phyloP scores from a whole-genome alignment of 768 basidiomycete genomes.

The Collybiopsis luxurians region DNA sequence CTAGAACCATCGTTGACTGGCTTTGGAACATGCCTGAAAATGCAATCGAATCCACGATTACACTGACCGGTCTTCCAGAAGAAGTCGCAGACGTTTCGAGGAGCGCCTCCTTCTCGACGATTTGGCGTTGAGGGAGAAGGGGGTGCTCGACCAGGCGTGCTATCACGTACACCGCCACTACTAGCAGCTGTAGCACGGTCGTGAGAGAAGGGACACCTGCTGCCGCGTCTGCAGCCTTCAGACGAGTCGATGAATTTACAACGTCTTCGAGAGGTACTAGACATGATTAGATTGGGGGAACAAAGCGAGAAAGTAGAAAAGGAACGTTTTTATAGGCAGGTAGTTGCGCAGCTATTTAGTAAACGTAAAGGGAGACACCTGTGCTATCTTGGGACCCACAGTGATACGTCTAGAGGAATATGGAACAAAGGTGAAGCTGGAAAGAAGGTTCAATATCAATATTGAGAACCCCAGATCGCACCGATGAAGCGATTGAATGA shows the following conservation, averaged over 20 bases:
- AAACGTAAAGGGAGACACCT: too few relatives aligned
- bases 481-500: too few relatives aligned
- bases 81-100: constrained; percentile 4
- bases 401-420: too few relatives aligned
- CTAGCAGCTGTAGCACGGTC: neutral
- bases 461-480: too few relatives aligned
- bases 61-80: constrained; percentile 13
- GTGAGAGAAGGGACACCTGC: neutral
- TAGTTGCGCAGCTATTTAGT: too few relatives aligned
- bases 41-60: constrained; percentile 10
- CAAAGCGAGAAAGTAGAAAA: neutral
- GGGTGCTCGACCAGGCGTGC: neutral
- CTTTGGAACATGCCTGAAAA: constrained; percentile 5
- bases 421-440: too few relatives aligned
- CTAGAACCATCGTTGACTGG: neutral
- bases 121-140: neutral
- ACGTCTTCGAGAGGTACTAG: neutral
- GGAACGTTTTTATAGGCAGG: too few relatives aligned
- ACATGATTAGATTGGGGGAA: neutral
- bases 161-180: neutral
- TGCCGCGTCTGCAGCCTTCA: neutral
- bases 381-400: too few relatives aligned
- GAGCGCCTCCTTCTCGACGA: neutral
- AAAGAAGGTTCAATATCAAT: too few relatives aligned
- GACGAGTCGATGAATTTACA: constrained; percentile 3